A percentile compares a stretch with the other conserved stretches of the same genome.
These are phyloP conservation scores for Vaccinium corymbosum DNA, from an alignment of 148 eudicot species.

Conservation along the genomic window DNA sequence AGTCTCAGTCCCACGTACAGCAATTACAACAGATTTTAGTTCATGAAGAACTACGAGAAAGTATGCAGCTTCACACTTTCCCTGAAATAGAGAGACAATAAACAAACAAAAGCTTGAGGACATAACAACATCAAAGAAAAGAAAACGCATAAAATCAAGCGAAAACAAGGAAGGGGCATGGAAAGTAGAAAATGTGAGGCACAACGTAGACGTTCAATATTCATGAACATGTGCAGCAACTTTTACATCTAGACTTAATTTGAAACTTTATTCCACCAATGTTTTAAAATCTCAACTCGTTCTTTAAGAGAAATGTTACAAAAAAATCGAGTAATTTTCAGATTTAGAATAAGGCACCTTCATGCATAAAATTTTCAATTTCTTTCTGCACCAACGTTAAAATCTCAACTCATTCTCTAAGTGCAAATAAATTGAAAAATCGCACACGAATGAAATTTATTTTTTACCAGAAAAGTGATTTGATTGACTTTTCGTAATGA, in stretches of 20 bases:
- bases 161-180: slow-evolving; percentile 9
- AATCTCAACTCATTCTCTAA: neutral
- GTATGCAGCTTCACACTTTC: slow-evolving; percentile 68
- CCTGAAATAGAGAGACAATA: slow-evolving; percentile 32
- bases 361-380: neutral
- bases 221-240: neutral
- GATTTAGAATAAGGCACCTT: neutral
- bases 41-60: slow-evolving; percentile 61
- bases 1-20: slow-evolving; percentile 77
- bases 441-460: no score
- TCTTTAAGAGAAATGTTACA: no score
- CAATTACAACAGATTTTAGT: slow-evolving; percentile 52
- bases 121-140: neutral
- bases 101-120: neutral
- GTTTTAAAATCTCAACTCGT: no score
- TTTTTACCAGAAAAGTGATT: no score
- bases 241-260: neutral
- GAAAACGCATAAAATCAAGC: neutral
- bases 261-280: no score
- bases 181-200: neutral
- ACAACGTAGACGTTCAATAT: neutral
- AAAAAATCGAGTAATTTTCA: no score
- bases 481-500: neutral
- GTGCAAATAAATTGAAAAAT: neutral
- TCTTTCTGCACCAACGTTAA: neutral